Base-by-base conservation (phyloP, 306 rosid genomes). In the Cucurbita maxima region DNA sequence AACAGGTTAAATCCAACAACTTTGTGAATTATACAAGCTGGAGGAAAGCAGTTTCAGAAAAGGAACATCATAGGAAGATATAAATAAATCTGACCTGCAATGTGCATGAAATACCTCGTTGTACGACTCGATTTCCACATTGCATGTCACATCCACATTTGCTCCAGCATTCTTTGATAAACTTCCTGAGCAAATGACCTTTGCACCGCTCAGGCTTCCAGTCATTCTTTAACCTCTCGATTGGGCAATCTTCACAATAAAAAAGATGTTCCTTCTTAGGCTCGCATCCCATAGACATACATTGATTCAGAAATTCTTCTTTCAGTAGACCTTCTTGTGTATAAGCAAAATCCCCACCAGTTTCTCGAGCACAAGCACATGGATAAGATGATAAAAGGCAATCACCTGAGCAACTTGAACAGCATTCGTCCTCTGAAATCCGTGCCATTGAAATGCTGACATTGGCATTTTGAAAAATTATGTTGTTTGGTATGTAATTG, bases 311-410 rank as follows among this genome's bases (percentile, higher is more conserved):
- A 84, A 93, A 90, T 16, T 88, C 87, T 55, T 88, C 94, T 78
- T 81, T 87, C 77, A 93, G 82, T 69, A 80, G 80, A 70, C 98
- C 96, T 53, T 84, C 66, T 40, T 62, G 74, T 10, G 90, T 84
- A 83, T 93, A 93, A 11, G 92, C 97, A 83, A 88, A 93, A 78
- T 90, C 98, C 52, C 98, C 98, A 76, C 98, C 89, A 66, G 98
- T 93, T 83, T 90, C 97, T 41, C 82, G 86, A 77, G 98, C 84
- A 84, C 98, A 93, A 12, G 96, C 97, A 83, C 98, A 93, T 18
- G 98, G 90, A 74, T 87, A 70, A 75, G 87, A 10, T 7, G 80
- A 79, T 22, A 85, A 81, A 53, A 93, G 94, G 73, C 98, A 93
- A 76, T 90, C 64, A 25, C 97, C 96, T 5, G 81, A 79, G 78